phyloP scores from a whole-genome alignment of 495 filamentous ascomycete species.

The Penicillium turbatum region DNA sequence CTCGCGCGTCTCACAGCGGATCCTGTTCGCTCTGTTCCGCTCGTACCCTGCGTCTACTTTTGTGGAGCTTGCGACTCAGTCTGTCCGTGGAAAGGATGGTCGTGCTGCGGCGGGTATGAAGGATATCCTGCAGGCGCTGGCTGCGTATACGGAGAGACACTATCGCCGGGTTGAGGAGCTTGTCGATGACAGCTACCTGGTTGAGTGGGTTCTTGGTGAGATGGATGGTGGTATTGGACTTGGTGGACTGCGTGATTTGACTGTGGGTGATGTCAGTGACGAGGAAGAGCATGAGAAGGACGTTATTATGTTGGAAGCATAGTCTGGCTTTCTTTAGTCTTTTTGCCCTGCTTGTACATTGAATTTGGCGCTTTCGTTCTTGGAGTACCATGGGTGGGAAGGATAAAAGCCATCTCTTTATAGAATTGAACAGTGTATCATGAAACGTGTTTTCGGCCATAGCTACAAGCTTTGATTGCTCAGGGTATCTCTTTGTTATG shows the following conservation, averaged over 20 bases:
- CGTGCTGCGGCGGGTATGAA: slow-evolving; percentile 61
- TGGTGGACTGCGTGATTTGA: slow-evolving; percentile 31
- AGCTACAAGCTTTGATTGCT: neutral
- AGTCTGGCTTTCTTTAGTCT: slow-evolving; percentile 11
- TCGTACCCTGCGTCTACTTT: slow-evolving; percentile 72
- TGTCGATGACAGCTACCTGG: slow-evolving; percentile 88
- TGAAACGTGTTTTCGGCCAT: neutral
- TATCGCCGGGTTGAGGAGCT: slow-evolving; percentile 82
- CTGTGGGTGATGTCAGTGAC: slow-evolving; percentile 17
- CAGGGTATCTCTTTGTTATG: slow-evolving; percentile 25
- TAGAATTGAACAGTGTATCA: slow-evolving; percentile 20
- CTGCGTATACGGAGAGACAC: slow-evolving; percentile 86
- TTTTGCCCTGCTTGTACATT: slow-evolving; percentile 24
- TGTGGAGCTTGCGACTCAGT: slow-evolving; percentile 53
- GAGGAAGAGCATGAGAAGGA: slow-evolving; percentile 41
- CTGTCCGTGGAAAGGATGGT: slow-evolving; percentile 32
- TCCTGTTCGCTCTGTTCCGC: slow-evolving; percentile 74
- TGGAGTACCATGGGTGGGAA: slow-evolving; percentile 25
- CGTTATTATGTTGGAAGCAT: slow-evolving; percentile 43
- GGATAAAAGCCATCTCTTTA: slow-evolving; percentile 29
- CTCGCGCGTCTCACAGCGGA: slow-evolving; percentile 77
- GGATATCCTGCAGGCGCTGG: slow-evolving; percentile 78
- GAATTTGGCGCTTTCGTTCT: slow-evolving; percentile 27
- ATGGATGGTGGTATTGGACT: slow-evolving; percentile 70
- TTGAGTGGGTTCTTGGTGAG: slow-evolving; percentile 86